Evolutionary conservation across 331 rosid genomes (phyloP).

Genomic region (Prunus yedoensis): DNA sequence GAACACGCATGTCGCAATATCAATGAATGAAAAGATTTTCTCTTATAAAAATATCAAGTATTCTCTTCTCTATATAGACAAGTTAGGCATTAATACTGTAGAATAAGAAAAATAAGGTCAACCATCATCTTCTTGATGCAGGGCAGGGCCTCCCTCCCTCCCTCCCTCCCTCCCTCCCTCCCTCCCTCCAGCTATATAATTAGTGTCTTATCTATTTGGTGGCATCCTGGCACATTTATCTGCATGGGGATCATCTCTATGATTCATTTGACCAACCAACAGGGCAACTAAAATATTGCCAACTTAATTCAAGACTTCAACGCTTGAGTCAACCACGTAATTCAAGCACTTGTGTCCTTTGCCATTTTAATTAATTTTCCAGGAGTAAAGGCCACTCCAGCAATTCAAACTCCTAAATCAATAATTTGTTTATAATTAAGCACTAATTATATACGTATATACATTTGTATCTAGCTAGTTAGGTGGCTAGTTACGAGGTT

Average conservation of each 20-base stretch:
- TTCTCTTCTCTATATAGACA: neutral
- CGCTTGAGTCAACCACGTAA: slow-evolving; percentile 6
- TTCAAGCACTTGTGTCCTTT: neutral
- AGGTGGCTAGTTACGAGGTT: neutral
- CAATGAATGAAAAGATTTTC: neutral
- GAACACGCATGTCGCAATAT: neutral
- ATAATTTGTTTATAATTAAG: neutral
- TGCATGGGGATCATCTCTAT: slow-evolving; percentile 6
- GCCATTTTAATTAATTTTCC: neutral
- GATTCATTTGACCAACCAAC: slow-evolving; percentile 6
- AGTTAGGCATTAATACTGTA: neutral
- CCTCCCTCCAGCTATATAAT: neutral
- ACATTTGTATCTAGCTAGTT: neutral
- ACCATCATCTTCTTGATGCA: neutral
- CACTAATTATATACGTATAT: neutral
- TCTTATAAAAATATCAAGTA: neutral
- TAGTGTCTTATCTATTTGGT: neutral
- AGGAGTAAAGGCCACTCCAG: neutral
- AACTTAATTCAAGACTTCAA: neutral
- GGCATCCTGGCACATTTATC: neutral
- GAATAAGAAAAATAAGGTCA: neutral
- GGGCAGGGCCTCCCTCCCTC: neutral
- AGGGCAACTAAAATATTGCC: neutral
- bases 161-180: no score
- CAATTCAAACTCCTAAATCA: neutral